These are phyloP conservation scores for Collybia mongolica DNA, from an alignment of 768 basidiomycete species.

Conservation along the genomic window DNA sequence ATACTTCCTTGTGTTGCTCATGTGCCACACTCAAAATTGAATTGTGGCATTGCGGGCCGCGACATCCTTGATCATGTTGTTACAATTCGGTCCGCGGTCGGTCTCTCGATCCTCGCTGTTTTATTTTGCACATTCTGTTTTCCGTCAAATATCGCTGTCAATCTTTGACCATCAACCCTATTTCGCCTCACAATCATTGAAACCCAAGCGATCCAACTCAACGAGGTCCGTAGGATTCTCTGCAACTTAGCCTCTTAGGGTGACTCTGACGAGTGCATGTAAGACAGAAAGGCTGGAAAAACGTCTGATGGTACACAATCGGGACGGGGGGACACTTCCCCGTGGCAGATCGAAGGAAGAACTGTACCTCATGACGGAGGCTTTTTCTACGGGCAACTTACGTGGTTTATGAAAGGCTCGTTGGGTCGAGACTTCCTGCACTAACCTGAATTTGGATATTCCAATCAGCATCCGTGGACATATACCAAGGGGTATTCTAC, in stretches of 20 bases:
- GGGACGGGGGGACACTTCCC: background rate
- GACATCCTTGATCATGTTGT: background rate
- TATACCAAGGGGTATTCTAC: background rate
- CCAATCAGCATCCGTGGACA: background rate
- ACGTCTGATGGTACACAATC: background rate
- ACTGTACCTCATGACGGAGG: too few species aligned
- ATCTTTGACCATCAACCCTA: too few species aligned
- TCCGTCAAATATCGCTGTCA: too few species aligned
- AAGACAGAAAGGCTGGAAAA: background rate
- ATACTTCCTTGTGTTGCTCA: too few species aligned
- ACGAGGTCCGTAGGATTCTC: too few species aligned
- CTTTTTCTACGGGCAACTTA: background rate
- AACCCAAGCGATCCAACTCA: too few species aligned
- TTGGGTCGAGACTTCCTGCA: background rate
- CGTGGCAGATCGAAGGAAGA: background rate
- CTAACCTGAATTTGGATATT: conserved; percentile 8
- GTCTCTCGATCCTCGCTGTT: too few species aligned
- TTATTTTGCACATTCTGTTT: too few species aligned
- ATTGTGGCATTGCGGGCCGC: background rate
- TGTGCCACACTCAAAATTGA: too few species aligned
- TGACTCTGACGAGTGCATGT: too few species aligned
- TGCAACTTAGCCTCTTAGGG: too few species aligned
- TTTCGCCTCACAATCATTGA: too few species aligned
- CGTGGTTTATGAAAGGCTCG: background rate
- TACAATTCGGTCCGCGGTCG: background rate